These are phyloP conservation scores for Corymbia maculata DNA, from an alignment of 345 rosid species.

Conservation along the genomic window DNA sequence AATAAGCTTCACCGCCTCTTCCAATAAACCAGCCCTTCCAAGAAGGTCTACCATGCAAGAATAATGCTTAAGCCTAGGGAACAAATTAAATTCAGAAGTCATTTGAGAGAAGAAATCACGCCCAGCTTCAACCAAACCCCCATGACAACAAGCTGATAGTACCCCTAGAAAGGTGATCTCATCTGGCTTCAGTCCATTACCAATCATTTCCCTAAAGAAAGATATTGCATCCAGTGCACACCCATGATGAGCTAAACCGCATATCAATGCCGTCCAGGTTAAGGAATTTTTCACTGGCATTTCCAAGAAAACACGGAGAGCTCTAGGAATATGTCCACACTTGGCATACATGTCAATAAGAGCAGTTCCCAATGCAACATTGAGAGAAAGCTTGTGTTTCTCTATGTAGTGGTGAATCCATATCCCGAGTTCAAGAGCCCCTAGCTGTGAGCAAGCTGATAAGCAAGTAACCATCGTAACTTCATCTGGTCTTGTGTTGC, in stretches of 20 bases:
- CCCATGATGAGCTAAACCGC: slow-evolving; percentile 77
- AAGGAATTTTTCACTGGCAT: slow-evolving; percentile 56
- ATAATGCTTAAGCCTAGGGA: slow-evolving; percentile 68
- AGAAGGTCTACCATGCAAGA: slow-evolving; percentile 85
- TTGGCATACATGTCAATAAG: slow-evolving; percentile 83
- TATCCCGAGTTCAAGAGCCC: slow-evolving; percentile 73
- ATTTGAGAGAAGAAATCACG: slow-evolving; percentile 53
- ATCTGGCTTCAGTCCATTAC: slow-evolving; percentile 59
- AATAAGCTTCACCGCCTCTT: slow-evolving; percentile 67
- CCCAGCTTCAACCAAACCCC: slow-evolving; percentile 76
- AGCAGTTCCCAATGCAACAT: slow-evolving; percentile 69
- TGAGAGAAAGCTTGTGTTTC: slow-evolving; percentile 40
- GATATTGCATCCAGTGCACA: slow-evolving; percentile 48
- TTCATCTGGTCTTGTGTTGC: slow-evolving; percentile 44
- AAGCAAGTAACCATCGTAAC: slow-evolving; percentile 82
- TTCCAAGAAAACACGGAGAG: slow-evolving; percentile 55
- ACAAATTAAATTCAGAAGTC: slow-evolving; percentile 45
- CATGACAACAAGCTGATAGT: slow-evolving; percentile 81
- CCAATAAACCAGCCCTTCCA: slow-evolving; percentile 72
- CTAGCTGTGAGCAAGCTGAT: slow-evolving; percentile 83
- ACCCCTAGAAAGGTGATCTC: slow-evolving; percentile 76
- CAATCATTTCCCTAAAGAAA: slow-evolving; percentile 65
- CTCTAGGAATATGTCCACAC: slow-evolving; percentile 69
- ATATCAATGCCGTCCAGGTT: slow-evolving; percentile 71
- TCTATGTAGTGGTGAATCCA: slow-evolving; percentile 75